phyloP scores from a whole-genome alignment of 176 grass and related monocot genomes.

The Avena insularis region DNA sequence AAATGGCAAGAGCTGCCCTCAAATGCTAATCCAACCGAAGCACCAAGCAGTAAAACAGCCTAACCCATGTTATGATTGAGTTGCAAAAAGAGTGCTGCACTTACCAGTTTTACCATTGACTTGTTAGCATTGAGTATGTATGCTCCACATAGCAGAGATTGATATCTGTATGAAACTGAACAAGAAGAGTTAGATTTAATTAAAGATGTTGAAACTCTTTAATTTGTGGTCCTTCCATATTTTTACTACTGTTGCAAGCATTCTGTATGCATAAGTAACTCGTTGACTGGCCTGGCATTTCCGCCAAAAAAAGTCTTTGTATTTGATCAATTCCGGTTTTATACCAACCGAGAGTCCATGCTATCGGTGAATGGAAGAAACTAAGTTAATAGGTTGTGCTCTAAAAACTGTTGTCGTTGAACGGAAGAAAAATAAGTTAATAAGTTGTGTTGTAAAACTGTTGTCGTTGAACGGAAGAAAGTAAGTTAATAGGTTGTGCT shows the following conservation, averaged over 20 bases:
- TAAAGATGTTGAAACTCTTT: not conserved
- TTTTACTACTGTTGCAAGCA: not conserved
- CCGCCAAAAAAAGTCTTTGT: no score
- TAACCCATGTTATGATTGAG: constrained; percentile 21
- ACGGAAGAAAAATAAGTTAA: no score
- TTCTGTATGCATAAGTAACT: not conserved
- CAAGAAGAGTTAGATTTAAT: constrained; percentile 12
- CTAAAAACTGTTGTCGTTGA: no score
- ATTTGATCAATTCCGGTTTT: no score
- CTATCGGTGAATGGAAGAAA: no score
- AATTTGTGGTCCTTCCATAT: not conserved
- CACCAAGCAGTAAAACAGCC: constrained; percentile 11
- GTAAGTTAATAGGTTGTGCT: no score
- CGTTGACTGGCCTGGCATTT: not conserved
- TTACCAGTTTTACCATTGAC: constrained; percentile 12
- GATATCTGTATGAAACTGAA: not conserved
- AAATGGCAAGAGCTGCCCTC: constrained; percentile 87
- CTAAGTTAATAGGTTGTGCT: no score
- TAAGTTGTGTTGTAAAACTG: no score
- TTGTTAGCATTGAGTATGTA: not conserved
- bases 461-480: no score
- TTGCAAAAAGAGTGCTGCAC: not conserved
- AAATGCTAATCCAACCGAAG: constrained; percentile 57
- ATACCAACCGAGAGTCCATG: no score
- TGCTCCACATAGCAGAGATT: not conserved